Base-by-base conservation (phyloP, 1,284 basidiomycete genomes). In the Malassezia japonica region DNA sequence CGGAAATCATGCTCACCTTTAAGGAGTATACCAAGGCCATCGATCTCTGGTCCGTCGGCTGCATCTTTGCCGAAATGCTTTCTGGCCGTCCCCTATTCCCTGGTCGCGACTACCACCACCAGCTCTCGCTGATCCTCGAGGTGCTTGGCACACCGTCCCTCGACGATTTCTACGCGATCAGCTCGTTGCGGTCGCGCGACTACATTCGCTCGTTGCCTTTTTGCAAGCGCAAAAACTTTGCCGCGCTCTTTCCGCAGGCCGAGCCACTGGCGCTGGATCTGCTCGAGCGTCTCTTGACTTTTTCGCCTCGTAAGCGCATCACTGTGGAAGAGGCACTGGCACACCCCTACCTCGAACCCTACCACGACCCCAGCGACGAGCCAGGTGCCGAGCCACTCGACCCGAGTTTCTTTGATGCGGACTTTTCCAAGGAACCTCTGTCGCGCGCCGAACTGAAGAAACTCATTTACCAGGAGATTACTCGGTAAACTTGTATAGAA, bases 161-260 rank as follows among this genome's bases (percentile, higher is more conserved):
- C 66, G 80, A 81, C 58, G 80, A 81, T 62, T 81, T 81, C 57
- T 78, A 80, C 49, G 79, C 79, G 58, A 81, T 81, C 70, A 87
- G 84, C 29, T 86, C 86, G 9, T 79, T 81, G 16, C 78, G 87
- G 27, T 90, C 87, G 37, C 79, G 88, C 53, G 89, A 92, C 70
- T 94, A 94, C 68, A 86, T 96, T 61, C 84, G 91, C 3, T 87
- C 90, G 0, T 77, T 96, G 25, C 89, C 89, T 0, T 91, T 94
- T 75, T 80, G 88, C 52, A 89, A 86, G 76, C 85, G 86, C 70
- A 83, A 80, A 65, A 82, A 84, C 50, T 86, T 94, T 61, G 72
- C 76, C 34, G 74, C 79, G 39, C 77, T 92, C 55, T 89, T 88
- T 70, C 83, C 85, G 0, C 82, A 81, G 46, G 86, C 87, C 12